phyloP scores from a whole-genome alignment of 805 yeast genomes.

The Ogataea paraovalis region DNA sequence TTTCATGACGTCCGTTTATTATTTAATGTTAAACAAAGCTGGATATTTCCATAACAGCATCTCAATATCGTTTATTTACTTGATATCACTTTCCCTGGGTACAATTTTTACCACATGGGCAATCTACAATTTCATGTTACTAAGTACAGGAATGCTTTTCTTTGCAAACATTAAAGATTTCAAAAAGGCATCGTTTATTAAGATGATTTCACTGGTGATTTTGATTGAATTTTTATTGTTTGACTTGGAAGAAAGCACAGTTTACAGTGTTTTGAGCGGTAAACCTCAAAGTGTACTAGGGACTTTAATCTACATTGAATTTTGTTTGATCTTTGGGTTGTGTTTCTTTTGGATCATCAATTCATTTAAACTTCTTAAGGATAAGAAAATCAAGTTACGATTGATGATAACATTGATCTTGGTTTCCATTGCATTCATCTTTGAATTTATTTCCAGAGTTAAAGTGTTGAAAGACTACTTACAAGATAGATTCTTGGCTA shows the following conservation, averaged over 20 bases:
- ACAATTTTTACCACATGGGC: conserved; percentile 30
- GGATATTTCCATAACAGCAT: conserved; percentile 26
- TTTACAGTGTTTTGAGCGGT: conserved; percentile 27
- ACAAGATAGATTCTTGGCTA: conserved; percentile 8
- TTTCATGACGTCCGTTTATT: conserved; percentile 14
- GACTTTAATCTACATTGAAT: conserved; percentile 22
- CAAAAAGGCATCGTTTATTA: conserved; percentile 15
- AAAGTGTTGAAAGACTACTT: conserved; percentile 14
- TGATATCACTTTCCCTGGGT: conserved; percentile 18
- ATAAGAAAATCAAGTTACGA: conserved; percentile 12
- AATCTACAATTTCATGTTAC: conserved; percentile 28
- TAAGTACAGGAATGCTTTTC: conserved; percentile 27
- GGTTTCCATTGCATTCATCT: conserved; percentile 16
- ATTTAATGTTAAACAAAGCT: conserved; percentile 18
- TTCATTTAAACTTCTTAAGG: conserved; percentile 20
- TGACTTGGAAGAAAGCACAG: conserved; percentile 27
- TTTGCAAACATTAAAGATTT: conserved; percentile 15
- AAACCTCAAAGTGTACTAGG: conserved; percentile 17
- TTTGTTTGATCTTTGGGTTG: conserved; percentile 14
- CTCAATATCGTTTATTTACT: conserved; percentile 17
- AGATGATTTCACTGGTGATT: conserved; percentile 17
- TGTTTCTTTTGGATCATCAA: conserved; percentile 15
- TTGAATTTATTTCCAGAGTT: conserved; percentile 16
- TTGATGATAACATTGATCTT: conserved; percentile 14
- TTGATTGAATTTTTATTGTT: conserved; percentile 26